Percentiles rank a stretch among this genome's conserved stretches.
These are phyloP conservation scores for Phoma herbarum DNA, from an alignment of 2,329 filamentous ascomycete species.

Conservation along the genomic window DNA sequence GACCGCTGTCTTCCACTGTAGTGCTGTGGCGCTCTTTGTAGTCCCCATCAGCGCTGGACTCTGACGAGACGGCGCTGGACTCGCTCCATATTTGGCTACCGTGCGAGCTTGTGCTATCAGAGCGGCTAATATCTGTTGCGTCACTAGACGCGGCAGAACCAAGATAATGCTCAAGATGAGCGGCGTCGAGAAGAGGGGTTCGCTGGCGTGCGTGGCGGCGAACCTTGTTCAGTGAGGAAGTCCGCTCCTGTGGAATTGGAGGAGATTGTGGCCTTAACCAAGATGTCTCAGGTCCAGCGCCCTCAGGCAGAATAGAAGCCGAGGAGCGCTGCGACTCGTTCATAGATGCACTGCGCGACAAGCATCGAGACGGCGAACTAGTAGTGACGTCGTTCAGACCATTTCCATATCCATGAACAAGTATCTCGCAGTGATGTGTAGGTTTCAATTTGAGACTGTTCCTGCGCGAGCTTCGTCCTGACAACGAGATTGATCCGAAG, in stretches of 20 bases:
- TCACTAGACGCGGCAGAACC: constrained; percentile 11
- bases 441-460: constrained; percentile 40
- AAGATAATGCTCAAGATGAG: constrained; percentile 28
- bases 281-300: constrained; percentile 28
- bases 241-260: constrained; percentile 22
- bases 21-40: constrained; percentile 22
- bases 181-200: constrained; percentile 36
- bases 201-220: constrained; percentile 26
- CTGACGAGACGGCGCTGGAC: constrained; percentile 40
- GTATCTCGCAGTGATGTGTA: constrained; percentile 45
- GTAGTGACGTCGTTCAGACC: constrained; percentile 40
- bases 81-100: constrained; percentile 45
- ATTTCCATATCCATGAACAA: constrained; percentile 53
- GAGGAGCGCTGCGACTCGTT: constrained; percentile 24
- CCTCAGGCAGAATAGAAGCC: constrained; percentile 26
- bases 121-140: constrained; percentile 30
- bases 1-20: constrained; percentile 35
- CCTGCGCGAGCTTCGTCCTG: constrained; percentile 38
- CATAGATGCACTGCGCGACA: constrained; percentile 4
- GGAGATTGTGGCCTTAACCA: constrained; percentile 33
- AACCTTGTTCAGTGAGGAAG: constrained; percentile 20
- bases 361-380: constrained; percentile 9
- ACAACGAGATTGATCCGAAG: constrained; percentile 41
- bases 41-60: constrained; percentile 37
- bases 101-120: constrained; percentile 39